Percentiles rank a stretch among this genome's conserved stretches.
Conservation (phyloP, 805 yeast species). For the Pichia insulana region DNA sequence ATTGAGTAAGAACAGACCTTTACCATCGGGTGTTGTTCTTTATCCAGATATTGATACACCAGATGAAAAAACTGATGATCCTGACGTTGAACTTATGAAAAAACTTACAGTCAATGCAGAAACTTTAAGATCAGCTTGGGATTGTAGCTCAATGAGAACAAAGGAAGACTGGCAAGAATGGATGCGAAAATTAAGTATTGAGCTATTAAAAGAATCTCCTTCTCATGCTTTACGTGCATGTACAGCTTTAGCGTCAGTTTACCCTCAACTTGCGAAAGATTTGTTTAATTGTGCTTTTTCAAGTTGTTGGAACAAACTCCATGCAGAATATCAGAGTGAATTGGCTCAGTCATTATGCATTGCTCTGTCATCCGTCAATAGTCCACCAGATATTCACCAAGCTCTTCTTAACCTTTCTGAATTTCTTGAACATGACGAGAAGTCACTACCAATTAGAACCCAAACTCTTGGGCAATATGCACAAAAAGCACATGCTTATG, state of each 20-base stretch:
- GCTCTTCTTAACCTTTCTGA: conserved; percentile 84
- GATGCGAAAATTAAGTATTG: conserved; percentile 81
- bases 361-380: conserved; percentile 82
- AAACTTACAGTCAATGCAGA: conserved; percentile 64
- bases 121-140: conserved; percentile 80
- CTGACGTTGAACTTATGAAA: conserved; percentile 59
- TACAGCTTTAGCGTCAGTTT: conserved; percentile 77
- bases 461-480: conserved; percentile 88
- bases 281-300: conserved; percentile 91
- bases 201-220: conserved; percentile 83
- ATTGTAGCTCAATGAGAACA: conserved; percentile 78
- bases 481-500: conserved; percentile 93
- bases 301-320: conserved; percentile 89
- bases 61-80: conserved; percentile 36
- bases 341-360: conserved; percentile 75
- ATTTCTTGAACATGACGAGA: conserved; percentile 96
- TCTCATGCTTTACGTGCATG: conserved; percentile 93
- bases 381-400: conserved; percentile 94
- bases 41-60: conserved; percentile 44
- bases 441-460: conserved; percentile 85
- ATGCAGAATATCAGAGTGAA: conserved; percentile 83
- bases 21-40: conserved; percentile 67
- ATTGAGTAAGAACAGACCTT: conserved; percentile 72
- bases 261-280: conserved; percentile 82
- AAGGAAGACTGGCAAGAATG: conserved; percentile 98